Evolutionary conservation across 805 yeast genomes (phyloP).

Genomic region (Pichia thaimueangensis): DNA sequence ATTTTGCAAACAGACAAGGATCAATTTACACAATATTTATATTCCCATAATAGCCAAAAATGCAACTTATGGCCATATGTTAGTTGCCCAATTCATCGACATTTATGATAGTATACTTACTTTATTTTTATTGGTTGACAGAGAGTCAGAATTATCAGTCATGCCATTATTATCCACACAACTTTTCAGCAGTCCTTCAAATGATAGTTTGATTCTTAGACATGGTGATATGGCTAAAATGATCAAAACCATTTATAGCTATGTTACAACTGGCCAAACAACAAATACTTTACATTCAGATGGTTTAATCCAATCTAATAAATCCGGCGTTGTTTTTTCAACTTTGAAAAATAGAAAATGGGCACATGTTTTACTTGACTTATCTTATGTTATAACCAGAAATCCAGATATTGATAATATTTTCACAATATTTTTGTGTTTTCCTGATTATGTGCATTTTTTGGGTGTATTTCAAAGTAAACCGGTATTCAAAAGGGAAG

Average conservation of each 20-base stretch:
- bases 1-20: constrained; percentile 60
- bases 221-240: constrained; percentile 63
- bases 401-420: constrained; percentile 45
- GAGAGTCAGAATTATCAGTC: constrained; percentile 82
- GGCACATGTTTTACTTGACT: constrained; percentile 73
- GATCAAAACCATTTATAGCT: constrained; percentile 56
- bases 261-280: constrained; percentile 47
- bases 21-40: constrained; percentile 54
- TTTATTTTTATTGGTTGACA: constrained; percentile 62
- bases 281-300: constrained; percentile 4
- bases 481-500: constrained; percentile 69
- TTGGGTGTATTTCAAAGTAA: constrained; percentile 69
- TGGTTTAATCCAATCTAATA: constrained; percentile 6
- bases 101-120: constrained; percentile 72
- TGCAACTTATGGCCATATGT: constrained; percentile 45
- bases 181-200: constrained; percentile 82
- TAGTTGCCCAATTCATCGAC: constrained; percentile 77
- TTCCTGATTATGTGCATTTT: constrained; percentile 50
- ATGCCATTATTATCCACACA: constrained; percentile 75
- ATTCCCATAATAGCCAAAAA: constrained; percentile 60
- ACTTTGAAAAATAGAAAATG: constrained; percentile 61
- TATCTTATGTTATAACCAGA: constrained; percentile 70
- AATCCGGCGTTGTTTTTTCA: constrained; percentile 32
- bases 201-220: constrained; percentile 53
- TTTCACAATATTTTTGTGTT: constrained; percentile 29